phyloP scores from a whole-genome alignment of 2,329 filamentous ascomycete genomes.

The Leptoxyphium fumago region DNA sequence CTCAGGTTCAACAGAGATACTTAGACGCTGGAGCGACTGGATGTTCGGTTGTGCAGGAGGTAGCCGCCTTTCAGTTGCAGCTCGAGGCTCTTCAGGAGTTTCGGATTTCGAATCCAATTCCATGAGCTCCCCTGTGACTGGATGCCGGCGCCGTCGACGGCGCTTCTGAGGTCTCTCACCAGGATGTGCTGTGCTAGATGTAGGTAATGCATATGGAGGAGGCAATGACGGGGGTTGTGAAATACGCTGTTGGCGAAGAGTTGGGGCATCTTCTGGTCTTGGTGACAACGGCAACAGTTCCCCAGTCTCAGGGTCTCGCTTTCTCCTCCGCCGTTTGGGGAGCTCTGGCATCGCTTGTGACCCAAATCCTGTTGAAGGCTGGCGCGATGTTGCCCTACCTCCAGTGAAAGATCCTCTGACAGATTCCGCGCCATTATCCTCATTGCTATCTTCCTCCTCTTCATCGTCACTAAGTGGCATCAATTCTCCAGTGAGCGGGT shows the following conservation, averaged over 20 bases:
- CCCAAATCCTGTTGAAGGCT: too few species aligned
- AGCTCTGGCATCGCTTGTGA: not conserved
- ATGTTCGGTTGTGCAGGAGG: not conserved
- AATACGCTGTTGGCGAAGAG: too few species aligned
- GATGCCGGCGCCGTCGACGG: conserved; percentile 15
- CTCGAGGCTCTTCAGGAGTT: conserved; percentile 2
- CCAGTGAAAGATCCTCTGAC: too few species aligned
- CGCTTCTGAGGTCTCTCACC: conserved; percentile 8
- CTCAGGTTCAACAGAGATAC: not conserved
- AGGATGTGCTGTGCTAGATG: too few species aligned
- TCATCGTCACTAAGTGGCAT: conserved; percentile 1
- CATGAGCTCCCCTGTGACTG: conserved; percentile 18
- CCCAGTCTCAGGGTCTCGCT: conserved; percentile 15
- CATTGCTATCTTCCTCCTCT: not conserved
- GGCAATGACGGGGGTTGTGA: too few species aligned
- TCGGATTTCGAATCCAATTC: conserved; percentile 17
- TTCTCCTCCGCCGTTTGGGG: conserved; percentile 11
- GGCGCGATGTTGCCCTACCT: too few species aligned
- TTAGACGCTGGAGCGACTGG: not conserved
- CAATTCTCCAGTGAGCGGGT: not conserved
- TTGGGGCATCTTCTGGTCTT: not conserved
- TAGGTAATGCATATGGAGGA: too few species aligned
- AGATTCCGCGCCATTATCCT: not conserved
- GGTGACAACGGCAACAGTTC: conserved; percentile 14
- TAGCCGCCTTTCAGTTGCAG: not conserved